Base-by-base conservation (phyloP, 2,329 filamentous ascomycete genomes). In the Gaeumannomyces sp. region DNA sequence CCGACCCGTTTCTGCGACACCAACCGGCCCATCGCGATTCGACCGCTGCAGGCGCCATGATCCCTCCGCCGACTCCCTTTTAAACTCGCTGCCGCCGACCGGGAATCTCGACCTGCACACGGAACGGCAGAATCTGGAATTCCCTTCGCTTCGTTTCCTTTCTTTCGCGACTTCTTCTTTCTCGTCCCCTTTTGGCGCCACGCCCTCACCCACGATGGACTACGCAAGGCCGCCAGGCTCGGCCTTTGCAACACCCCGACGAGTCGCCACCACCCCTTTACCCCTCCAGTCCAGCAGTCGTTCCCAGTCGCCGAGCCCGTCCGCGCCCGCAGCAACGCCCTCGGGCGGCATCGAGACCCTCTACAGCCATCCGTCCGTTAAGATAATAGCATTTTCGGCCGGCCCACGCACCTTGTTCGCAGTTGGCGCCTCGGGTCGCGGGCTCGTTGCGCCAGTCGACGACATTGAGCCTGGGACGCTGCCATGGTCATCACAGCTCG, bases 401-500 rank as follows among this genome's bases (percentile, higher is more conserved):
- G 76, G 75, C 29, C 72, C 72, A 64, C 73, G 74, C 63, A 70
- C 71, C 35, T 67, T 70, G 38, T 25, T 53, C 4, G 19, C 45
- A 2, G n/a, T 53, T 53, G 66, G 77, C 69, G 71, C 75, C 69
- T 71, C 76, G 62, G 70, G 76, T 66, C 59, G 74, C 66, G 69
- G 71, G 65, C 53, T 68, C 64, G 60, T 70, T 64, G 65, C 72
- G 66, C 68, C 76, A 65, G 68, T 76, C 64, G 73, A 53, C 45
- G 45, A 83, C 70, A 75, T 85, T 66, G 74, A 85, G 65, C 79
- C 85, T 29, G 87, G 89, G 67, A 87, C 87, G 0, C 78, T 95
- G 62, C 82, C 89, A 64, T 94, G 90, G 88, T 84, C 83, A 61
- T 90, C 90, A 2, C 82, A 86, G n/a, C 85, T 90, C 1, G 92